A percentile compares a stretch with the other conserved stretches of the same genome.
Evolutionary conservation across 2,329 filamentous ascomycete genomes (phyloP).

Genomic region (Lachnellula subtilissima): DNA sequence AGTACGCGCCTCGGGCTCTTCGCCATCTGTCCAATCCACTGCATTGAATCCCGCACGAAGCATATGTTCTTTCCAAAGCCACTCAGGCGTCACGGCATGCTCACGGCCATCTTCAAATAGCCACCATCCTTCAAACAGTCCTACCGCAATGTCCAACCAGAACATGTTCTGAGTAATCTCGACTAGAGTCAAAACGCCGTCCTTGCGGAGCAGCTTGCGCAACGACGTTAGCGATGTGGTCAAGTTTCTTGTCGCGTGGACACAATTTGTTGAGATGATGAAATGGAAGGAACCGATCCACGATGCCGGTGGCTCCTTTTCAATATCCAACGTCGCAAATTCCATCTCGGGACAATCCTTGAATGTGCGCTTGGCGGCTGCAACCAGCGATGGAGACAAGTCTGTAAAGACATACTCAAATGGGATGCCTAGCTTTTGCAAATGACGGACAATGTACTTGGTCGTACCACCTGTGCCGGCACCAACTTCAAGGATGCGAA

Average conservation of each 20-base stretch:
- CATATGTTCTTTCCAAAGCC: conserved; percentile 3
- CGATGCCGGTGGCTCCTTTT: conserved; percentile 6
- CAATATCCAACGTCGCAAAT: conserved; percentile 15
- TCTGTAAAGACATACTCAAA: conserved; percentile 43
- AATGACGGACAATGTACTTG: conserved; percentile 23
- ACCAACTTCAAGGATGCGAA: conserved; percentile 41
- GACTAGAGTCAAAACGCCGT: conserved; percentile 15
- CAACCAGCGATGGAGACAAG: conserved; percentile 32
- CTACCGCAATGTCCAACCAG: conserved; percentile 24
- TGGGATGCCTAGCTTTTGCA: conserved; percentile 22
- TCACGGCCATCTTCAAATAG: conserved; percentile 15
- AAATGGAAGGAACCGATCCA: conserved; percentile 11
- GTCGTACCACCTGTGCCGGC: conserved; percentile 42
- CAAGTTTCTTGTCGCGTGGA: conserved; percentile 17
- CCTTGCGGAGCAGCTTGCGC: conserved; percentile 2
- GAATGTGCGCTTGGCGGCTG: conserved; percentile 18
- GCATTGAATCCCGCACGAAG: not conserved
- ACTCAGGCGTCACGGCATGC: conserved; percentile 7
- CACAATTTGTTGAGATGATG: conserved; percentile 18
- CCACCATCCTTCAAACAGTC: conserved; percentile 25
- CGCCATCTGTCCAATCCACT: conserved; percentile 3
- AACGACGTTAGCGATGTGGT: conserved; percentile 3
- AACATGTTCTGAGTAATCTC: conserved; percentile 16
- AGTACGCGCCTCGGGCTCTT: conserved; percentile 7
- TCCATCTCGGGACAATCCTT: conserved; percentile 18